phyloP scores from a whole-genome alignment of 2,329 filamentous ascomycete genomes.

The Fusarium goolgardi region DNA sequence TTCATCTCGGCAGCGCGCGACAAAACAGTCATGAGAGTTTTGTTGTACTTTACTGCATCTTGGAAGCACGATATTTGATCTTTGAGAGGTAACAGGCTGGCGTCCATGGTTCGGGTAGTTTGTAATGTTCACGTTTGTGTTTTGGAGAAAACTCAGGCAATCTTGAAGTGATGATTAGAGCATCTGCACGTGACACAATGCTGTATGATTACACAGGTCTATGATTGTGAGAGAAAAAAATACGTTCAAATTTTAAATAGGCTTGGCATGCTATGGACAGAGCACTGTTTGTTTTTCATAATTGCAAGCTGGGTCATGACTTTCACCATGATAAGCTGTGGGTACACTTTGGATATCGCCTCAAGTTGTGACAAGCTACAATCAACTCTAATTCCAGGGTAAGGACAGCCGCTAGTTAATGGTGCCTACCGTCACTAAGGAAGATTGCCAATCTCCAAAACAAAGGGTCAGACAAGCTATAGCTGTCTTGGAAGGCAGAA shows the following conservation, averaged over 20 bases:
- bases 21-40: slow-evolving; percentile 47
- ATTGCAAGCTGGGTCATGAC: background rate
- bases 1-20: slow-evolving; percentile 43
- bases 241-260: background rate
- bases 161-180: no score
- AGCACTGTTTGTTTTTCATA: background rate
- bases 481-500: background rate
- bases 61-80: slow-evolving; percentile 44
- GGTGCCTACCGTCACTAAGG: background rate
- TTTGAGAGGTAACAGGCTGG: slow-evolving; percentile 45
- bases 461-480: background rate
- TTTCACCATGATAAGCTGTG: background rate
- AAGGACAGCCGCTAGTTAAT: background rate
- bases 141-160: slow-evolving; percentile 11
- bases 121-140: background rate
- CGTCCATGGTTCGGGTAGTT: slow-evolving; percentile 13
- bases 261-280: background rate
- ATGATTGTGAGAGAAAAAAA: background rate
- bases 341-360: no score
- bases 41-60: slow-evolving; percentile 44
- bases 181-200: slow-evolving; percentile 11
- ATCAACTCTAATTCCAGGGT: background rate
- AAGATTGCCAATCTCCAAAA: background rate
- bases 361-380: background rate
- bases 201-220: background rate